These are phyloP conservation scores for Prorocentrum cordatum DNA, from an alignment of 169 alveolate genomes.

Conservation along the genomic window DNA sequence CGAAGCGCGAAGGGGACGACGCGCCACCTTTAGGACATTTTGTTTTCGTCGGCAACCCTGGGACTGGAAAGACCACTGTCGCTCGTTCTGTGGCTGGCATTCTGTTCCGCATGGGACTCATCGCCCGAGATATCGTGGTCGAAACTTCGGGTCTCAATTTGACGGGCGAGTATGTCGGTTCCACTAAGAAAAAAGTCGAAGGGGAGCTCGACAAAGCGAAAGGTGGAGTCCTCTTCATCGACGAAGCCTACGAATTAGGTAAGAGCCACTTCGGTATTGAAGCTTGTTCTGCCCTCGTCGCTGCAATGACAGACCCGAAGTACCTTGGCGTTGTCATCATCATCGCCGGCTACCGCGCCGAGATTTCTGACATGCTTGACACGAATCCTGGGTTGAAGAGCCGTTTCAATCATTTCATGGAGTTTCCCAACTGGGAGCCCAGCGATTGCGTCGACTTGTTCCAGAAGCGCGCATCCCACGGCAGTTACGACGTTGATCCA, in stretches of 20 bases:
- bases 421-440: conserved; percentile 8
- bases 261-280: conserved; percentile 27
- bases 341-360: conserved; percentile 47
- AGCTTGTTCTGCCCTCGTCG: conserved; percentile 46
- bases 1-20: conserved; percentile 35
- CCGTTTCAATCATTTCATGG: conserved; percentile 26
- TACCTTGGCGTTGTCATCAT: conserved; percentile 42
- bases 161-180: conserved; percentile 47
- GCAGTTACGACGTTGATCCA: neutral
- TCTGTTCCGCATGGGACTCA: conserved; percentile 2
- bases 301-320: conserved; percentile 51
- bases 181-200: conserved; percentile 27
- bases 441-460: conserved; percentile 23
- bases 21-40: conserved; percentile 36
- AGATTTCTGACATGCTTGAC: conserved; percentile 17
- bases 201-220: conserved; percentile 23
- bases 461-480: conserved; percentile 12
- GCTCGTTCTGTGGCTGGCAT: conserved; percentile 34
- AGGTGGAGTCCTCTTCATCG: conserved; percentile 58
- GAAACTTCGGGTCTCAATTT: neutral
- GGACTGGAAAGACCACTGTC: conserved; percentile 64
- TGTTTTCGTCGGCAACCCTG: conserved; percentile 38
- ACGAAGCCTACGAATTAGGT: conserved; percentile 58
- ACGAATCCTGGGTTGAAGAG: conserved; percentile 8
- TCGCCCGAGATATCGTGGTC: neutral